Evolutionary conservation across 73 alveolate species (phyloP).

Genomic region (Tetrahymena borealis): DNA sequence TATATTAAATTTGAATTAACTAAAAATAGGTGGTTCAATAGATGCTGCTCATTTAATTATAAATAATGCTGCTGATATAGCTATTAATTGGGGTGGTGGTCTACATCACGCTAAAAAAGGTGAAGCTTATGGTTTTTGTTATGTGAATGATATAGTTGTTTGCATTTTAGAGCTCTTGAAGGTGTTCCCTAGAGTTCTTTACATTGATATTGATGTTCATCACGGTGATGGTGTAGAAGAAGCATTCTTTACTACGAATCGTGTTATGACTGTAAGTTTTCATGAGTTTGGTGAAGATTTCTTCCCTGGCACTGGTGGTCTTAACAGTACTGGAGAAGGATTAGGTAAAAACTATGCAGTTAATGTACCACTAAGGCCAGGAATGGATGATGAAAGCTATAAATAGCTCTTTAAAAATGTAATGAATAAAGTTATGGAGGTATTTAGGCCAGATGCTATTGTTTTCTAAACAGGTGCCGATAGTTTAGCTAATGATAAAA

Average conservation of each 20-base stretch:
- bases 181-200: conserved; percentile 86
- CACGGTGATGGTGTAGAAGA: conserved; percentile 99
- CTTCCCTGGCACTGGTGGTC: conserved; percentile 97
- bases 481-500: conserved; percentile 88
- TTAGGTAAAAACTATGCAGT: conserved; percentile 87
- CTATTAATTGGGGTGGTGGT: conserved; percentile 97
- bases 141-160: conserved; percentile 92
- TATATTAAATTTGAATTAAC: conserved; percentile 47
- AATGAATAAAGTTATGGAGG: conserved; percentile 74
- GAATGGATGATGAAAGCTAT: conserved; percentile 89
- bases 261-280: conserved; percentile 93
- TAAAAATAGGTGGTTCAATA: conserved; percentile 73
- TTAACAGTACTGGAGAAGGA: conserved; percentile 83
- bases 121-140: conserved; percentile 96
- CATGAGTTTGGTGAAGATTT: conserved; percentile 94
- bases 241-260: conserved; percentile 88
- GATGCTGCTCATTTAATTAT: conserved; percentile 86
- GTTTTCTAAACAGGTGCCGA: conserved; percentile 98
- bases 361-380: conserved; percentile 93
- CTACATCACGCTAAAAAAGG: conserved; percentile 96
- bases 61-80: conserved; percentile 81
- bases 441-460: conserved; percentile 89
- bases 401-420: conserved; percentile 68
- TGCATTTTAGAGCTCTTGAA: conserved; percentile 90
- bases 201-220: conserved; percentile 96